Conservation (phyloP, 2,329 filamentous ascomycete genomes). For the Colletotrichum acutatum region DNA sequence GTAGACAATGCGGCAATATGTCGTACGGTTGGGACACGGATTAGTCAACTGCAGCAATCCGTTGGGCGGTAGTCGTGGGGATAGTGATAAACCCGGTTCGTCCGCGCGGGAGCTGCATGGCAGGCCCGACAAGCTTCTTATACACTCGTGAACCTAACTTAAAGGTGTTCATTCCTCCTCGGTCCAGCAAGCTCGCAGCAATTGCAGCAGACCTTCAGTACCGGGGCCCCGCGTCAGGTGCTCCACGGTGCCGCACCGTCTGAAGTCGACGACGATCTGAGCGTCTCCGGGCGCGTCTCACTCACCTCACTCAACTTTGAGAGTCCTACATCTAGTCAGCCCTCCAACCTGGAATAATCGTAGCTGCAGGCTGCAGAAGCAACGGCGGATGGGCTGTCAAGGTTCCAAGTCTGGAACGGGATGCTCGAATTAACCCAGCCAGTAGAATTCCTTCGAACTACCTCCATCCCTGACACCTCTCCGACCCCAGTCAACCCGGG, state of each 20-base stretch:
- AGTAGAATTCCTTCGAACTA: background rate
- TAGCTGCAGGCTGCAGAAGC: background rate
- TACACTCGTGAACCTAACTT: background rate
- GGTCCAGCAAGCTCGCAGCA: background rate
- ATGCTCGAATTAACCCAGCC: background rate
- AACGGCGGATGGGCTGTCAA: background rate
- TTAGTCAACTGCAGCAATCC: background rate
- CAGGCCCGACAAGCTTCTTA: background rate
- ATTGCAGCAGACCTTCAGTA: background rate
- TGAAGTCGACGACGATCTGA: background rate
- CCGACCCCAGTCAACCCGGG: background rate
- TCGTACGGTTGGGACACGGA: background rate
- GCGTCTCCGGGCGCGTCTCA: constrained; percentile 1
- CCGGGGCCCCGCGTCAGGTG: background rate
- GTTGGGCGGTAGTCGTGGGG: background rate
- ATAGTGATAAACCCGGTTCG: background rate
- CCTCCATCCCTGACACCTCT: background rate
- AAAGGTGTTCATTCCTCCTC: background rate
- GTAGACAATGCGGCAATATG: background rate
- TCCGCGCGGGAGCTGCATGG: background rate
- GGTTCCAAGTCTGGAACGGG: background rate
- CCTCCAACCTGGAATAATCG: background rate
- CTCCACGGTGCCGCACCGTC: background rate
- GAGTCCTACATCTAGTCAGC: background rate
- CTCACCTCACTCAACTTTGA: background rate